Percentiles rank a stretch among this genome's conserved stretches.
phyloP scores from a whole-genome alignment of 2,329 filamentous ascomycete genomes.

The Neonectria faginata region DNA sequence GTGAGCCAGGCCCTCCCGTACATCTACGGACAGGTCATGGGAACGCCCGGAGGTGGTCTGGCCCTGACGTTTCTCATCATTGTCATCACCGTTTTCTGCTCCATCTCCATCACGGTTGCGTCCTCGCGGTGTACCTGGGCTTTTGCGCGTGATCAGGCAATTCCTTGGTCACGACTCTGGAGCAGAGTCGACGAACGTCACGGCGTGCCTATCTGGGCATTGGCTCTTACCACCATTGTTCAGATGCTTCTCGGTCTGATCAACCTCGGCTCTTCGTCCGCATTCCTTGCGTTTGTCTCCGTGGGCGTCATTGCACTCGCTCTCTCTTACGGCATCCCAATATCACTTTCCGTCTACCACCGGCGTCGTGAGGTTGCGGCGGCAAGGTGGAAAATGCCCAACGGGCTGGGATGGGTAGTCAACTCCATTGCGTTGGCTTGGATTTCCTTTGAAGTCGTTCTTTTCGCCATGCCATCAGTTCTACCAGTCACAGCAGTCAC shows the following conservation, averaged over 20 bases:
- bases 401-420: constrained; percentile 72
- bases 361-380: constrained; percentile 70
- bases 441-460: constrained; percentile 76
- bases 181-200: constrained; percentile 72
- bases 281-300: constrained; percentile 83
- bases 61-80: constrained; percentile 80
- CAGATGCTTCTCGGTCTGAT: constrained; percentile 80
- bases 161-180: constrained; percentile 76
- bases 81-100: constrained; percentile 81
- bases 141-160: constrained; percentile 79
- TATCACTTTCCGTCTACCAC: constrained; percentile 76
- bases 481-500: constrained; percentile 66
- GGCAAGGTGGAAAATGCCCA: constrained; percentile 75
- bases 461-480: constrained; percentile 80
- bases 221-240: constrained; percentile 74
- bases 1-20: constrained; percentile 81
- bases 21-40: constrained; percentile 80
- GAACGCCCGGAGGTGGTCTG: constrained; percentile 79
- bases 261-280: constrained; percentile 80
- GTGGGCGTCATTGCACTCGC: constrained; percentile 84
- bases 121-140: constrained; percentile 80
- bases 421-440: constrained; percentile 75
- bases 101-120: constrained; percentile 79
- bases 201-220: constrained; percentile 76
- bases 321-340: constrained; percentile 80